Conservation (phyloP, 2,329 filamentous ascomycete species). For the Cytospora piceicola region DNA sequence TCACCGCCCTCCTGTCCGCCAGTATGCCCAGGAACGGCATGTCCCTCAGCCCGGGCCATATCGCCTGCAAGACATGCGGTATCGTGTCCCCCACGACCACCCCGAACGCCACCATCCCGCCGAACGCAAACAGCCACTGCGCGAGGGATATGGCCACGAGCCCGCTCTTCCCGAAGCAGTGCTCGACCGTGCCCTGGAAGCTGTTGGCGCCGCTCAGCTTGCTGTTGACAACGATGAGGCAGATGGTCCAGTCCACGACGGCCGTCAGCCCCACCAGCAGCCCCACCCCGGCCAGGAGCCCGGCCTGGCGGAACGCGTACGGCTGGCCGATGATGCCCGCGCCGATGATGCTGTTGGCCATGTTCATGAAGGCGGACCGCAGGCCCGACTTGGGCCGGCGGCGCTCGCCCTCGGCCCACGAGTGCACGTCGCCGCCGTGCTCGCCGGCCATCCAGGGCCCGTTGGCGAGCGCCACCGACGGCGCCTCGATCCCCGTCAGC, state of each 20-base stretch:
- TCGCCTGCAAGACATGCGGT: conserved; percentile 80
- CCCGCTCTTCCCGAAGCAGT: conserved; percentile 88
- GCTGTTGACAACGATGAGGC: conserved; percentile 94
- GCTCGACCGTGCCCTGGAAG: conserved; percentile 94
- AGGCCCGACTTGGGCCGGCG: conserved; percentile 81
- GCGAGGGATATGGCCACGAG: conserved; percentile 87
- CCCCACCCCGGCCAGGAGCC: conserved; percentile 76
- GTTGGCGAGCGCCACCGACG: conserved; percentile 72
- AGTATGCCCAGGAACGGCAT: conserved; percentile 82
- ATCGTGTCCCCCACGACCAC: conserved; percentile 98
- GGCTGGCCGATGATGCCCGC: conserved; percentile 81
- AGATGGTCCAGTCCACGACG: conserved; percentile 95
- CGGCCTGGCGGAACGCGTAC: conserved; percentile 93
- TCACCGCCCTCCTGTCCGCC: conserved; percentile 79
- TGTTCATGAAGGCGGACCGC: conserved; percentile 95
- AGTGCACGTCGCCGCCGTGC: conserved; percentile 46
- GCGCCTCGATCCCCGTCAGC: conserved; percentile 81
- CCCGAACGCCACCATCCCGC: conserved; percentile 97
- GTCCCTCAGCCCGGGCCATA: conserved; percentile 75
- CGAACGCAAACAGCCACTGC: conserved; percentile 98
- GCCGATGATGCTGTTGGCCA: conserved; percentile 97
- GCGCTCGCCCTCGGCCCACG: conserved; percentile 59
- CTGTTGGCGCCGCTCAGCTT: conserved; percentile 93
- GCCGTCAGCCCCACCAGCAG: conserved; percentile 80
- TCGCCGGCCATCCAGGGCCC: conserved; percentile 45